Conservation (phyloP, 768 basidiomycete genomes). For the Amanita pseudoporphyria region DNA sequence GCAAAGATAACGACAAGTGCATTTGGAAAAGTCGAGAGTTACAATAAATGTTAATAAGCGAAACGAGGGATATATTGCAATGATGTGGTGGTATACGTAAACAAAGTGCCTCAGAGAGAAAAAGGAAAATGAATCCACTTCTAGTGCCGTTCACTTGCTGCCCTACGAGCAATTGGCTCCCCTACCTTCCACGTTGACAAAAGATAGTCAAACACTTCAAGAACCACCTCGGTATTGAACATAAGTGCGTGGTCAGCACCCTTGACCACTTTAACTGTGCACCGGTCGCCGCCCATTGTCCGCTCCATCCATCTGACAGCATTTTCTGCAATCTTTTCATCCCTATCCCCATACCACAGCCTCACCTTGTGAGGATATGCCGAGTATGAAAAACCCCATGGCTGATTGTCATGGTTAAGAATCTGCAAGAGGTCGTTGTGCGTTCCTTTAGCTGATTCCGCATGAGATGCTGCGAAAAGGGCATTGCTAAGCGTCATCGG, state of each 20-base stretch:
- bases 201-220: constrained; percentile 73
- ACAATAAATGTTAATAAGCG: constrained; percentile 3
- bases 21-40: constrained; percentile 1
- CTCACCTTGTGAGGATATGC: constrained; percentile 68
- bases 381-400: constrained; percentile 86
- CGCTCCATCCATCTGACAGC: constrained; percentile 91
- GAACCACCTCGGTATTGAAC: constrained; percentile 82
- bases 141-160: constrained; percentile 2
- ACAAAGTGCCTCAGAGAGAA: constrained; percentile 4
- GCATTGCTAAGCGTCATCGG: constrained; percentile 81
- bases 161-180: constrained; percentile 5
- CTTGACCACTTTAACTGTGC: constrained; percentile 71
- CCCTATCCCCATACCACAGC: constrained; percentile 90
- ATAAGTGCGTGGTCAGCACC: constrained; percentile 91
- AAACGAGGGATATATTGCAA: constrained; percentile 9
- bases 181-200: constrained; percentile 42
- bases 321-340: constrained; percentile 89
- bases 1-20: not conserved
- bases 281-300: constrained; percentile 65
- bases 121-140: not conserved
- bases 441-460: constrained; percentile 86
- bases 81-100: constrained; percentile 5
- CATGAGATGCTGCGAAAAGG: constrained; percentile 88
- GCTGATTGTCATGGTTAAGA: constrained; percentile 78
- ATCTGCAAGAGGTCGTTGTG: constrained; percentile 89